phyloP scores from a whole-genome alignment of 495 filamentous ascomycete species.

The Lasiosphaeris hirsuta region DNA sequence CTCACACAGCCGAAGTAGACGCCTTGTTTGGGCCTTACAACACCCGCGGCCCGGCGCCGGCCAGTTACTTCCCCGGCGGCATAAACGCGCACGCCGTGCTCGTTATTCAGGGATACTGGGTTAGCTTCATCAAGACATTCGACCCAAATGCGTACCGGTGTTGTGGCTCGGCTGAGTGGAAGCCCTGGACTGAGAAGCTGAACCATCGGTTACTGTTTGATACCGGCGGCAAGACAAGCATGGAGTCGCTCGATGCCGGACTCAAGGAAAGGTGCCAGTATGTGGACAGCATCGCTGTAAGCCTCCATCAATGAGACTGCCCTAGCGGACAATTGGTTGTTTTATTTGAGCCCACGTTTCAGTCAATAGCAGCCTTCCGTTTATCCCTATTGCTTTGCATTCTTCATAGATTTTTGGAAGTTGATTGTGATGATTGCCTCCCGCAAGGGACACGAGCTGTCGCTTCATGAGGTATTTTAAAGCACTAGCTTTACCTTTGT shows the following conservation, averaged over 20 bases:
- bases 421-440: too few species aligned
- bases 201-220: constrained; percentile 51
- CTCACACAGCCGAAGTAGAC: constrained; percentile 59
- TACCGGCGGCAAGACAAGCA: constrained; percentile 51
- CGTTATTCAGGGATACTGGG: constrained; percentile 65
- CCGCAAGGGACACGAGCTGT: too few species aligned
- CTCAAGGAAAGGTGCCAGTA: constrained; percentile 52
- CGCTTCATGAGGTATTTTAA: too few species aligned
- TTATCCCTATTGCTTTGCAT: too few species aligned
- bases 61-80: constrained; percentile 49
- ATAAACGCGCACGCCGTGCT: constrained; percentile 51
- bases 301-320: not conserved
- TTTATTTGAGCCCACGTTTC: too few species aligned
- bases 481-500: too few species aligned
- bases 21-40: constrained; percentile 55
- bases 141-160: constrained; percentile 52
- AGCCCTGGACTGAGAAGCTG: constrained; percentile 26
- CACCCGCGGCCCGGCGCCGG: constrained; percentile 34
- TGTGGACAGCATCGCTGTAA: constrained; percentile 27
- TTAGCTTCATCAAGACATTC: constrained; percentile 61
- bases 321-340: not conserved
- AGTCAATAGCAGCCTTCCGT: too few species aligned
- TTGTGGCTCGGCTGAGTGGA: constrained; percentile 27
- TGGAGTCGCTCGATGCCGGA: constrained; percentile 51
- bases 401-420: too few species aligned